phyloP scores from a whole-genome alignment of 352 stramenopile genomes.

The Pythium brachiatum region DNA sequence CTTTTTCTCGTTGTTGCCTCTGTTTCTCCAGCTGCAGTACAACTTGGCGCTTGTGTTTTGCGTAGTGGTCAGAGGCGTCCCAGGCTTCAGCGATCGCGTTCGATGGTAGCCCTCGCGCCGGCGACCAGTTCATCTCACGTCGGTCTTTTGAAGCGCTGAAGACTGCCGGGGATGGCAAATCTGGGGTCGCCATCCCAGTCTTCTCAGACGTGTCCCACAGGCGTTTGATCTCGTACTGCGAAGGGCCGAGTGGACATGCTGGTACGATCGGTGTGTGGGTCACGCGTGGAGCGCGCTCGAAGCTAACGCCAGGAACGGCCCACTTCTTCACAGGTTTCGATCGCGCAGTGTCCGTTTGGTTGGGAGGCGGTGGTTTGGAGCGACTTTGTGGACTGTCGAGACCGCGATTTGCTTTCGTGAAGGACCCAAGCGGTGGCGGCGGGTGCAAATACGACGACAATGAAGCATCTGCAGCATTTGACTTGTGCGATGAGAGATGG shows the following conservation, averaged over 20 bases:
- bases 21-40: conserved; percentile 10
- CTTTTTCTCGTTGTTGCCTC: background rate
- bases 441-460: conserved; percentile 1
- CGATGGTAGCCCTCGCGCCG: conserved; percentile 33
- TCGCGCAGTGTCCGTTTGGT: background rate
- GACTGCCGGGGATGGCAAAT: conserved; percentile 31
- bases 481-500: background rate
- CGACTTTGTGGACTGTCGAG: background rate
- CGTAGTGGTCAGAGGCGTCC: conserved; percentile 56
- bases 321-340: background rate
- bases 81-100: conserved; percentile 40
- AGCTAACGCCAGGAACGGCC: background rate
- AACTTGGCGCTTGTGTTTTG: conserved; percentile 51
- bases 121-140: conserved; percentile 49
- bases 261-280: conserved; percentile 1
- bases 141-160: conserved; percentile 47
- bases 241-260: conserved; percentile 19
- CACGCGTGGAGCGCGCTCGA: conserved; percentile 14
- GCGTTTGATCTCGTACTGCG: conserved; percentile 43
- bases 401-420: conserved; percentile 15
- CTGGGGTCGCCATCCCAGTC: conserved; percentile 10
- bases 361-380: background rate
- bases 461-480: background rate
- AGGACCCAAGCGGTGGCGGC: conserved; percentile 16
- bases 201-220: conserved; percentile 38